phyloP scores from a whole-genome alignment of 495 filamentous ascomycete genomes.

The Aspergillus cristatus region DNA sequence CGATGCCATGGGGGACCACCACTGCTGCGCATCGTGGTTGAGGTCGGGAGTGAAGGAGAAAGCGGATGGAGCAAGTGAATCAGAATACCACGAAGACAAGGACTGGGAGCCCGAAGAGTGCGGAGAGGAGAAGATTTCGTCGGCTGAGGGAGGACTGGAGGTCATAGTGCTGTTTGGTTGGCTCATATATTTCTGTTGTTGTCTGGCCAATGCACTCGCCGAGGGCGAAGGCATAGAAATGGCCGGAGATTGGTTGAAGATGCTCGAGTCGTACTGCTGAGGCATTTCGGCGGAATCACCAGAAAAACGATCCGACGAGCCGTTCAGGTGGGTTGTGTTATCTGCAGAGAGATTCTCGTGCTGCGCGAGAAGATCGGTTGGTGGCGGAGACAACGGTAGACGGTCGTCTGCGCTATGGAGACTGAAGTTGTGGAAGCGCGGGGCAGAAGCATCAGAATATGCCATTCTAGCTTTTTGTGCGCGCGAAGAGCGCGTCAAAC shows the following conservation, averaged over 20 bases:
- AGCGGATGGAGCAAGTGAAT: constrained; percentile 26
- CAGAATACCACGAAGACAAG: constrained; percentile 38
- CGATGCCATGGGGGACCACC: constrained; percentile 37
- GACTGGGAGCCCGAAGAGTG: constrained; percentile 38
- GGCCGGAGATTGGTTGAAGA: constrained; percentile 30
- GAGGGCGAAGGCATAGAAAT: constrained; percentile 33
- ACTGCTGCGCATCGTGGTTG: constrained; percentile 28
- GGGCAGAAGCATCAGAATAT: constrained; percentile 33
- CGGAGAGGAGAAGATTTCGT: constrained; percentile 37
- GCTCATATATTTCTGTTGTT: constrained; percentile 30
- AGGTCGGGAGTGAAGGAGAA: constrained; percentile 35
- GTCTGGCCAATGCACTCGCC: constrained; percentile 16
- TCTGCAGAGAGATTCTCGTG: constrained; percentile 29
- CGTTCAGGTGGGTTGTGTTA: constrained; percentile 11
- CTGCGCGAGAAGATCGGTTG: constrained; percentile 34
- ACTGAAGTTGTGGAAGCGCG: constrained; percentile 34
- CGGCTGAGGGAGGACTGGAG: constrained; percentile 33
- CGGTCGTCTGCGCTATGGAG: constrained; percentile 28
- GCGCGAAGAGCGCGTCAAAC: constrained; percentile 31
- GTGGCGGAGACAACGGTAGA: constrained; percentile 36
- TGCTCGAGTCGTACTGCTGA: constrained; percentile 25
- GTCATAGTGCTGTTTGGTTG: constrained; percentile 26
- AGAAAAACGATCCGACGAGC: constrained; percentile 8
- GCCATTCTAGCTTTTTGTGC: constrained; percentile 34
- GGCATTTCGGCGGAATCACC: constrained; percentile 27